Evolutionary conservation across 495 filamentous ascomycete genomes (phyloP).

Genomic region (Penicillium riverlandense): DNA sequence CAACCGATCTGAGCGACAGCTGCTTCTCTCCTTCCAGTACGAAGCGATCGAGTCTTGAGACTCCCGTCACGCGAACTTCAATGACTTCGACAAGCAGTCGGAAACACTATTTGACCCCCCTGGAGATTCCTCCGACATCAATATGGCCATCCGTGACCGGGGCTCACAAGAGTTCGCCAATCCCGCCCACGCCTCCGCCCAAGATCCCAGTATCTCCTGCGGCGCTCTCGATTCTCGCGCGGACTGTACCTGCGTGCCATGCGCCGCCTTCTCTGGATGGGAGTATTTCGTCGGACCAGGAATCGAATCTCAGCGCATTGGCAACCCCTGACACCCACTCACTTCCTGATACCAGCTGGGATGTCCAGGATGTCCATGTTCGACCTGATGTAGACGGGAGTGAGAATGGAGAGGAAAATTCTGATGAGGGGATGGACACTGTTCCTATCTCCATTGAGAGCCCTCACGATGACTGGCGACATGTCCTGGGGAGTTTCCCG

Average conservation of each 20-base stretch:
- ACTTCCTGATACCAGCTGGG: slow-evolving; percentile 42
- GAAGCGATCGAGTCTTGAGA: slow-evolving; percentile 32
- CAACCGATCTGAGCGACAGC: slow-evolving; percentile 24
- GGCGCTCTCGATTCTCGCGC: slow-evolving; percentile 58
- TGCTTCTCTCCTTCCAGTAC: slow-evolving; percentile 36
- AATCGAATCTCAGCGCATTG: slow-evolving; percentile 70
- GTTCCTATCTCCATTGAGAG: slow-evolving; percentile 32
- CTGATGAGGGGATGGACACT: slow-evolving; percentile 13
- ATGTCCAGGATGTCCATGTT: slow-evolving; percentile 27
- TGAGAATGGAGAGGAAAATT: slow-evolving; percentile 7
- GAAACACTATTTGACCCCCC: slow-evolving; percentile 49
- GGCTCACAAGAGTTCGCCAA: slow-evolving; percentile 51
- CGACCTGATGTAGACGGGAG: slow-evolving; percentile 22
- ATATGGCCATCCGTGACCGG: slow-evolving; percentile 50
- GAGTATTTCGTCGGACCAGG: slow-evolving; percentile 76
- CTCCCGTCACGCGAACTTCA: slow-evolving; percentile 32
- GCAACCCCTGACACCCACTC: slow-evolving; percentile 68
- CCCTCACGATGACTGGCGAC: slow-evolving; percentile 29
- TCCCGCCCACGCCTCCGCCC: slow-evolving; percentile 68
- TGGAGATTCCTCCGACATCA: slow-evolving; percentile 65
- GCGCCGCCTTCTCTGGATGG: slow-evolving; percentile 85
- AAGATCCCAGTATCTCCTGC: slow-evolving; percentile 74
- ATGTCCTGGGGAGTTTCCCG: slow-evolving; percentile 32
- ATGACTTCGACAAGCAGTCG: slow-evolving; percentile 32
- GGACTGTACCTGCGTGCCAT: slow-evolving; percentile 62